Conservation (phyloP, 2,329 filamentous ascomycete genomes). For the Blumeria hordei region DNA sequence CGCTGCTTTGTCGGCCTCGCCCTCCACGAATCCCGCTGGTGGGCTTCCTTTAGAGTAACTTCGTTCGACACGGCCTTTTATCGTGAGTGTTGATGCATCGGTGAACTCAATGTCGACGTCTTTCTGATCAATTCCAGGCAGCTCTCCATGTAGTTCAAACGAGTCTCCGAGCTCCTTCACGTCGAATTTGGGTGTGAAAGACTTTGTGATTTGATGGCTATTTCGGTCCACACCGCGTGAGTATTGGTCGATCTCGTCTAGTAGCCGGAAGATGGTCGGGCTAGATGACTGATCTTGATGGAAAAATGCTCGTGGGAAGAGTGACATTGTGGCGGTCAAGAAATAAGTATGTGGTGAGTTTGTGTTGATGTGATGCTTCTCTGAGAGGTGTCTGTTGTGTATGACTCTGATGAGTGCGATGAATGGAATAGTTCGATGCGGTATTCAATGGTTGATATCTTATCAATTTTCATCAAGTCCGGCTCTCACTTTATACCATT, state of each 20-base stretch:
- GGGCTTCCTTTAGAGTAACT: conserved; percentile 4
- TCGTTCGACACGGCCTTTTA: conserved; percentile 46
- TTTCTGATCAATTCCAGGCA: conserved; percentile 51
- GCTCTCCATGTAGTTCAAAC: conserved; percentile 62
- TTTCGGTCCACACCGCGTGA: conserved; percentile 9
- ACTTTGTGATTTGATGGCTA: conserved; percentile 8
- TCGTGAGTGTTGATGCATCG: conserved; percentile 45
- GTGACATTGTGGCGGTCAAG: conserved; percentile 22
- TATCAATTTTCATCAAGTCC: too few species aligned
- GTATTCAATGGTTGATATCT: too few species aligned
- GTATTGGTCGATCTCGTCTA: conserved; percentile 38
- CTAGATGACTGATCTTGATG: conserved; percentile 21
- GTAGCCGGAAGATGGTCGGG: conserved; percentile 36
- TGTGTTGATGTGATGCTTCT: too few species aligned
- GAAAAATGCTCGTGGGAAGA: conserved; percentile 29
- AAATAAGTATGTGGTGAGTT: too few species aligned
- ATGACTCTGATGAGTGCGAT: too few species aligned
- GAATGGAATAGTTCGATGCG: too few species aligned
- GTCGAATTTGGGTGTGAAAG: conserved; percentile 59
- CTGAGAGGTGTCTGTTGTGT: too few species aligned
- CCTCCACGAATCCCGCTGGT: background rate
- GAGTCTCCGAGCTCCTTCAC: conserved; percentile 41
- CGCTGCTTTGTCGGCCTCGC: too few species aligned
- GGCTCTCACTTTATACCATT: too few species aligned
- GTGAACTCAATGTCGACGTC: conserved; percentile 58